Conservation (phyloP, 2,329 filamentous ascomycete species). For the Didymella lethalis region DNA sequence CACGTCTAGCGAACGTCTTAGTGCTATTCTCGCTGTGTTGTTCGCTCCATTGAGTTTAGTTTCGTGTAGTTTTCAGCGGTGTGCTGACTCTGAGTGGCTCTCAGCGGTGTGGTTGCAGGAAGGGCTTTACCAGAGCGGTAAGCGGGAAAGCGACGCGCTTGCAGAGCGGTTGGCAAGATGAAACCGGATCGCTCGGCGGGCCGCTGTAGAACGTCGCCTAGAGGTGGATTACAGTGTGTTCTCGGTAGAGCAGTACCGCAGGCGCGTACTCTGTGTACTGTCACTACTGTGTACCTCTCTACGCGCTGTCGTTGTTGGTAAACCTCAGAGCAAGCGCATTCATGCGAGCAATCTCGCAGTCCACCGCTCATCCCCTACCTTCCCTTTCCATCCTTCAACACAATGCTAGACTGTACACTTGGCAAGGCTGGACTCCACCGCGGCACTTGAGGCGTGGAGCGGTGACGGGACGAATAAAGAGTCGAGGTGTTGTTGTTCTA, state of each 20-base stretch:
- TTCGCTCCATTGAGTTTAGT: constrained; percentile 16
- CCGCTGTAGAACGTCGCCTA: constrained; percentile 21
- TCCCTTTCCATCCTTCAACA: constrained; percentile 13
- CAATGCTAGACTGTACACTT: constrained; percentile 1
- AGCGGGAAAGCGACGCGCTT: constrained; percentile 45
- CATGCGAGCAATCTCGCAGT: not conserved
- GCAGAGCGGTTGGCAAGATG: constrained; percentile 48
- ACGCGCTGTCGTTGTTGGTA: constrained; percentile 1
- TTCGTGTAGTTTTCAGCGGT: constrained; percentile 22
- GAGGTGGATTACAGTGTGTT: constrained; percentile 11
- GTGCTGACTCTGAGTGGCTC: constrained; percentile 39
- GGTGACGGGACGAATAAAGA: constrained; percentile 43
- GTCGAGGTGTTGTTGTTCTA: constrained; percentile 40
- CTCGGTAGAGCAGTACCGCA: constrained; percentile 17
- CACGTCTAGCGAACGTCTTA: constrained; percentile 37
- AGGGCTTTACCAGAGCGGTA: constrained; percentile 32
- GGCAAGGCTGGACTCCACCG: constrained; percentile 26
- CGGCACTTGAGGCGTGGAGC: constrained; percentile 41
- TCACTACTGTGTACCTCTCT: constrained; percentile 3
- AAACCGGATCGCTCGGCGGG: constrained; percentile 41
- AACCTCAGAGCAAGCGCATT: not conserved
- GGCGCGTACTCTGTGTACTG: constrained; percentile 19
- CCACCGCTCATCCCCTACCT: constrained; percentile 18
- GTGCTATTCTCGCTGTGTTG: constrained; percentile 33
- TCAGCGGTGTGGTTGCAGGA: constrained; percentile 34